phyloP scores from a whole-genome alignment of 768 basidiomycete species.

The Mrakia hoshinonis region DNA sequence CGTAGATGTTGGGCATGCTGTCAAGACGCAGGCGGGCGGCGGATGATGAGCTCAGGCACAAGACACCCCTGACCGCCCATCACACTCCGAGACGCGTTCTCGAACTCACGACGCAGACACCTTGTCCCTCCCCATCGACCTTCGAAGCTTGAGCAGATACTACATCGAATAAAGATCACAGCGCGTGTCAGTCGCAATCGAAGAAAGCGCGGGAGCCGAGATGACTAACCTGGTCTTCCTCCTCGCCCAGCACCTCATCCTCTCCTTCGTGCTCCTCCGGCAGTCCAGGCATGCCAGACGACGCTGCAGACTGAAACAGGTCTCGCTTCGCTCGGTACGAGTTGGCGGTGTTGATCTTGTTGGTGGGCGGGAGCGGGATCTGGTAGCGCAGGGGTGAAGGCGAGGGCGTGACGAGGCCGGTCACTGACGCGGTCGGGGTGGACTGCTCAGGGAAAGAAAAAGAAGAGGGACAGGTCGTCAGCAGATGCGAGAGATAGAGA shows the following conservation, averaged over 20 bases:
- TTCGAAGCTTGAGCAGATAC: not conserved
- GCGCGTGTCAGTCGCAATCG: not conserved
- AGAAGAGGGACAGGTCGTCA: not conserved
- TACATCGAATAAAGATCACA: not conserved
- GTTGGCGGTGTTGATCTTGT: not conserved
- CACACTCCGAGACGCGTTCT: too few relatives aligned
- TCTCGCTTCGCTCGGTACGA: not conserved
- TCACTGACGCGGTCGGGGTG: not conserved
- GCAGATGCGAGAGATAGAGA: too few relatives aligned
- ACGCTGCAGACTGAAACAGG: not conserved
- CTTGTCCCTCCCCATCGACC: slow-evolving; percentile 1
- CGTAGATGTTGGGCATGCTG: slow-evolving; percentile 1
- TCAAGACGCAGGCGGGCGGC: not conserved
- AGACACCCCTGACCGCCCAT: not conserved
- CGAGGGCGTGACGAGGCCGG: not conserved
- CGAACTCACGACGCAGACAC: slow-evolving; percentile 6
- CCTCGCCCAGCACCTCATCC: not conserved
- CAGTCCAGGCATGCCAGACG: not conserved
- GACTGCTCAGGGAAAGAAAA: not conserved
- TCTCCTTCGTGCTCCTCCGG: not conserved
- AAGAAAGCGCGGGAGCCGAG: not conserved
- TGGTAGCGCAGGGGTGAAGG: not conserved
- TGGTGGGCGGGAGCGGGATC: not conserved
- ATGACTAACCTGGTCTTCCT: slow-evolving; percentile 4
- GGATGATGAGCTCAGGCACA: not conserved